A percentile compares a stretch with the other conserved stretches of the same genome.
Evolutionary conservation across 2,329 filamentous ascomycete species (phyloP).

Genomic region (Cercospora brassicicola): DNA sequence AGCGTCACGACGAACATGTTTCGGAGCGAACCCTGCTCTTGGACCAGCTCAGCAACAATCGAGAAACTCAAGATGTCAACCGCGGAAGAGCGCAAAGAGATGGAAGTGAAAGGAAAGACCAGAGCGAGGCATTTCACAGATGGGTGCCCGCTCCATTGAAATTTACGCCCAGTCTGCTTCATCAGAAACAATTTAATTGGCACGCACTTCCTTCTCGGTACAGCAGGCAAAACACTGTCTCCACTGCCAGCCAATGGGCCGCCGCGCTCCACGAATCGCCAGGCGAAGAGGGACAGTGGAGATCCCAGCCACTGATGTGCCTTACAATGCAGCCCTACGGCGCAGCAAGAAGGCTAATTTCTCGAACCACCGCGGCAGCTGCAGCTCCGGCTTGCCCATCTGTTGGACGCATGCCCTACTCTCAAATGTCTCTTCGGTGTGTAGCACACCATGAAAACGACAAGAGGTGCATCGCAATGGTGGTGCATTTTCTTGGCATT

Average conservation of each 20-base stretch:
- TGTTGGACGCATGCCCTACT: neutral
- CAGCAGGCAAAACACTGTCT: neutral
- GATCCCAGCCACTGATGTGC: neutral
- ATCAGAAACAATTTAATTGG: neutral
- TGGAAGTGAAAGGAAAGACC: neutral
- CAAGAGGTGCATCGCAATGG: neutral
- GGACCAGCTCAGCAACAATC: neutral
- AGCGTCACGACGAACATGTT: neutral
- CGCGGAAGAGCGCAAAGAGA: neutral
- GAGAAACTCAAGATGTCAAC: neutral
- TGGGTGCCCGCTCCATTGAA: neutral
- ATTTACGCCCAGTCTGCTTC: neutral
- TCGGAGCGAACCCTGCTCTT: neutral
- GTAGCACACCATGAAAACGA: neutral
- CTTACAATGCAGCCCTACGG: slow-evolving; percentile 2
- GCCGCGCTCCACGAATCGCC: neutral
- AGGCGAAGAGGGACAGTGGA: neutral
- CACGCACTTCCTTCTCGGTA: neutral
- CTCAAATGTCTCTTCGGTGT: neutral
- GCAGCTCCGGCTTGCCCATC: neutral
- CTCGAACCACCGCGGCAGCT: neutral
- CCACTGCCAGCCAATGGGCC: slow-evolving; percentile 1
- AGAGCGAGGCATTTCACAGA: neutral
- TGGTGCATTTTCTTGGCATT: neutral
- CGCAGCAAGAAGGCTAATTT: neutral